phyloP scores from a whole-genome alignment of 2,329 filamentous ascomycete genomes.

The Claviceps sp. region DNA sequence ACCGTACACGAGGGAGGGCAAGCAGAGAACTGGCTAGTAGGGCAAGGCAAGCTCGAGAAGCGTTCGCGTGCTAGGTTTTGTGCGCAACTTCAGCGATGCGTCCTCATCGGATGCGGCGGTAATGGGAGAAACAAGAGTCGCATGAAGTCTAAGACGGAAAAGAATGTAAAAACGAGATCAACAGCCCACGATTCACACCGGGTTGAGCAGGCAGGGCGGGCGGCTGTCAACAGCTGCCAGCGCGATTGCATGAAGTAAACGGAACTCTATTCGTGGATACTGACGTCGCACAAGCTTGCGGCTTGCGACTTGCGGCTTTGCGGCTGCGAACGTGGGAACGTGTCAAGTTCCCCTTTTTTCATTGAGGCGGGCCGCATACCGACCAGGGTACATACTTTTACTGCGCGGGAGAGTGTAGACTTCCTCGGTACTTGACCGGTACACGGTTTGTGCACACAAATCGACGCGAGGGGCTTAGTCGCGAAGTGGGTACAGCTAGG shows the following conservation, averaged over 20 bases:
- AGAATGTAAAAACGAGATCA: too few relatives aligned
- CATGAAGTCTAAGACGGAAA: neutral
- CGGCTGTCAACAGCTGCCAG: constrained; percentile 1
- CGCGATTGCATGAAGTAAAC: neutral
- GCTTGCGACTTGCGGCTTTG: neutral
- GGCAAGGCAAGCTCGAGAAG: neutral
- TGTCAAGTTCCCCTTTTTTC: neutral
- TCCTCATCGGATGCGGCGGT: neutral
- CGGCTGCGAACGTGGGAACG: neutral
- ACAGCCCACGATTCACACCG: neutral
- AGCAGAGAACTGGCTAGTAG: too few relatives aligned
- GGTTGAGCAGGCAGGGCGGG: neutral
- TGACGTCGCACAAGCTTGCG: neutral
- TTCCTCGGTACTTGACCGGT: too few relatives aligned
- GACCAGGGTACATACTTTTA: too few relatives aligned
- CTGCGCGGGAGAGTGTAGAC: too few relatives aligned
- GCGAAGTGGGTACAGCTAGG: neutral
- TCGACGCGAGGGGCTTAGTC: too few relatives aligned
- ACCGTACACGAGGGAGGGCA: neutral
- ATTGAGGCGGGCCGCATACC: too few relatives aligned
- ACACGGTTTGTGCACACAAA: too few relatives aligned
- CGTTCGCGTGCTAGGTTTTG: neutral
- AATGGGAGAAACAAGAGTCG: neutral
- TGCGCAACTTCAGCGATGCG: neutral
- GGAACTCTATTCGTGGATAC: neutral